Conservation (phyloP, 768 basidiomycete species). For the Boletellus ananas region DNA sequence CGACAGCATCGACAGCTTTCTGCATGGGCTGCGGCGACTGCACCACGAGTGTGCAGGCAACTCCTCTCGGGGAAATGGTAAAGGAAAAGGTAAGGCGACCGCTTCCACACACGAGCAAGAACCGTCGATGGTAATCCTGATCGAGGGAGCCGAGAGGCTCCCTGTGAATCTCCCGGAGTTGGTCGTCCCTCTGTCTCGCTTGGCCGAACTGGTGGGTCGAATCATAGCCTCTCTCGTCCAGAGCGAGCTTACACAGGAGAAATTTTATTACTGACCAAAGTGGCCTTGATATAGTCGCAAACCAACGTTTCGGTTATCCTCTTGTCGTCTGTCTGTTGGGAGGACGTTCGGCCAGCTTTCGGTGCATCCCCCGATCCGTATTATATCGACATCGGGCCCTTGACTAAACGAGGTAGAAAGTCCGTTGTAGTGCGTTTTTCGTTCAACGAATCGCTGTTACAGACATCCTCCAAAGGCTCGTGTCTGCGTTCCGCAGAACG, state of each 20-base stretch:
- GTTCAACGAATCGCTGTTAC: not conserved
- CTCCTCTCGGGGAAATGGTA: conserved; percentile 24
- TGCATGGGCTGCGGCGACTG: conserved; percentile 56
- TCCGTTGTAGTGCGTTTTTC: not conserved
- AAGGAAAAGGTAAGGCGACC: conserved; percentile 31
- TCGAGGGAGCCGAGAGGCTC: conserved; percentile 68
- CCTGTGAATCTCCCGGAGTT: conserved; percentile 60
- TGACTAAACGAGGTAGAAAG: conserved; percentile 59
- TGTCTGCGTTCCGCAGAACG: conserved; percentile 34
- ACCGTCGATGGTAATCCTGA: conserved; percentile 49
- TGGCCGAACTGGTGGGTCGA: conserved; percentile 62
- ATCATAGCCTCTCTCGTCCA: not conserved
- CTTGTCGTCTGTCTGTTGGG: conserved; percentile 65
- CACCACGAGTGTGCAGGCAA: conserved; percentile 20
- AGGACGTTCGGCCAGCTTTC: conserved; percentile 62
- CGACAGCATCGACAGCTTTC: conserved; percentile 62
- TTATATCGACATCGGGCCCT: conserved; percentile 52
- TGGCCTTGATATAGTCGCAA: conserved; percentile 45
- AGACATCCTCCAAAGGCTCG: conserved; percentile 38
- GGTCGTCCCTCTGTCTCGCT: conserved; percentile 64
- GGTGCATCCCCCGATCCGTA: conserved; percentile 75
- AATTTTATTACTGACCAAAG: conserved; percentile 1
- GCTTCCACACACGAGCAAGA: conserved; percentile 12
- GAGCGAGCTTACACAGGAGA: not conserved
- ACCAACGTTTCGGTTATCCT: conserved; percentile 59